Base-by-base conservation (phyloP, 2,329 filamentous ascomycete species). In the Fusarium albidum region DNA sequence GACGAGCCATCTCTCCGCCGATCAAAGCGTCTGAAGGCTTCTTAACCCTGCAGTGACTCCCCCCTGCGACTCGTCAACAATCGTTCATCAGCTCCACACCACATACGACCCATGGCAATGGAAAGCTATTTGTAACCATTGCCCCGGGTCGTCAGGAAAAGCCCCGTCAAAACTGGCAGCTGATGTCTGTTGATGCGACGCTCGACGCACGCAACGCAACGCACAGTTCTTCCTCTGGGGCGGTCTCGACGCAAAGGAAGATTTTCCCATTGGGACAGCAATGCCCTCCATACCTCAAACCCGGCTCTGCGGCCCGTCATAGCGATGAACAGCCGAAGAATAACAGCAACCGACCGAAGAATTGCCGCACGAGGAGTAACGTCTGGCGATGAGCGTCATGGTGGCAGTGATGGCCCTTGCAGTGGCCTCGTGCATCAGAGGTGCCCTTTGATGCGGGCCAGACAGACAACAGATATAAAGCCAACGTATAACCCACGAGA, bases 11-110 rank as follows among this genome's bases (percentile, higher is more conserved):
- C 35, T 10, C 63, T 66, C 26, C 59, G 64, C 37, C 63, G 65
- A 54, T 67, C 65, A 55, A 67, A 67, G 39, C 52, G 65, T 47
- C 41, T 50, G n/a, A 67, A 46, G 33, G 41, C 47, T 17, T 67
- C 47, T 17, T 67, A 63, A 40, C 21, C 40, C 18, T 29, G 27
- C 15, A 26, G 12, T 25, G 40, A 28, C 13, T n/a, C 38, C 40
- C 40, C 44, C n/a, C 21, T n/a, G 28, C 28, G 29, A 55, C 42
- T 38, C 7, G 21, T 32, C 28, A 17, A 6, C 14, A 33, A 15
- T 41, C 27, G 5, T 14, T 12, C n/a, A n/a, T 17, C 21, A 49
- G 26, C 33, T 45, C 28, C 37, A 40, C 21, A n/a, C 17, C 14
- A 33, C 29, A 25, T 29, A 29, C 31, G 26, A 29, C 31, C 33